Evolutionary conservation across 1,284 basidiomycete species (phyloP), one percentile per base, ranked within the genome.

Genomic region (Tilletia setariae): DNA sequence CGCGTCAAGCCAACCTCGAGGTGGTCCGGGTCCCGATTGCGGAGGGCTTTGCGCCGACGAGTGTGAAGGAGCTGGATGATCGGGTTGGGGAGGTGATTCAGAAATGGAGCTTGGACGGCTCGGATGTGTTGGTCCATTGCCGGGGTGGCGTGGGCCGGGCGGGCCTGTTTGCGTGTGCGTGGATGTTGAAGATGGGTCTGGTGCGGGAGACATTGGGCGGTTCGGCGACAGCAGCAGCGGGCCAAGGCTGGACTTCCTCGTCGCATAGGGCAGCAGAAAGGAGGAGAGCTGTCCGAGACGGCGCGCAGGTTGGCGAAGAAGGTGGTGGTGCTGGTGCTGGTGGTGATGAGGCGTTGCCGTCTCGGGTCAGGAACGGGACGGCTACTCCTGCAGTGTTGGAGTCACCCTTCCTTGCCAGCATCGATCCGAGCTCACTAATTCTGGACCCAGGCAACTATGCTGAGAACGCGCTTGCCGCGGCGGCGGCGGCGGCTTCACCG

Each of bases 131-230:
- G 6, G 91, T 91, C 6, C 95, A 98, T 77, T 98, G 95, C 82
- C 88, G 95, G 30, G 95, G 94, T 43, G 95, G 95, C 6, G 91
- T 98, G 3, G 95, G 95, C 0, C 88, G 95, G 30, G 95, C 95
- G 0, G 94, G 94, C 0, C 86, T 98, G 49, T 87, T 97, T 43
- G 94, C 94, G 1, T 93, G 91, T 76, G 91, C 90, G 73, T 98
- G 95, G 95, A 87, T 92, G 80, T 85, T 96, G 71, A 94, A 92
- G 83, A 89, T 98, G 76, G 94, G 94, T 4, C 86, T 97, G 47
- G 84, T 86, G 11, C 70, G 61, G 21, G 51, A 53, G 23, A 49
- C 16, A 90, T 73, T 98, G 94, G 94, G 87, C 92, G 80, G 85
- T 96, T 70, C 94, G 92, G 83, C 89, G 98, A 76, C 94, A 94